Evolutionary conservation across 345 rosid genomes (phyloP), one percentile per base, ranked within the genome.

Genomic region (Gynandropsis gynandra): DNA sequence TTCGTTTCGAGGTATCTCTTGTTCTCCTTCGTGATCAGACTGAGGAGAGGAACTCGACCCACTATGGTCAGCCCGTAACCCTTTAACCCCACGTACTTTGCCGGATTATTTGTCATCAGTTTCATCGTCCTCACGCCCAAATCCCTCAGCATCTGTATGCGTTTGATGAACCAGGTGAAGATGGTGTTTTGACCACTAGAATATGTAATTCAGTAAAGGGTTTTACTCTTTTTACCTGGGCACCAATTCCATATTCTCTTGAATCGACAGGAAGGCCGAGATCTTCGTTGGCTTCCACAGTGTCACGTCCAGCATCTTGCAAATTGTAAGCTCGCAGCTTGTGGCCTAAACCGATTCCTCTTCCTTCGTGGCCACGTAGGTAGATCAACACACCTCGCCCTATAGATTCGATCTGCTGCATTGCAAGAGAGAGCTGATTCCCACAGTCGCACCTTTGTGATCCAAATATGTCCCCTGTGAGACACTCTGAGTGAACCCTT

Each of bases 211-310:
- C n/a, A n/a, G n/a, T n/a, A n/a, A n/a, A n/a, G n/a, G n/a, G n/a
- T n/a, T n/a, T n/a, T n/a, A n/a, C n/a, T n/a, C n/a, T n/a, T 13
- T 42, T 42, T 79, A 89, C 97, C 97, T 86, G 94, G 42, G 97
- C 97, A 31, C 94, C 97, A 42, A 89, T 83, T 48, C 97, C 97
- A 51, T 89, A 89, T 62, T 89, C 97, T 60, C 97, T 76, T 9
- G 97, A 86, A 72, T 89, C 97, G 65, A 89, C 80, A 11, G 95
- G 94, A 57, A 89, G 76, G 17, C 97, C 29, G 29, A 89, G 70
- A 24, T 89, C 97, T 55, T 70, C 94, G 50, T 89, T 89, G 46
- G 97, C 97, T 75, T 86, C 94, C 20, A 85, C 94, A 0, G 94
- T 83, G 55, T 89, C 94, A 0, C 82, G 83, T 10, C 97, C 94